Evolutionary conservation across 192 early-diverging fungal genomes (phyloP).

Genomic region (Kickxella alabastrina): DNA sequence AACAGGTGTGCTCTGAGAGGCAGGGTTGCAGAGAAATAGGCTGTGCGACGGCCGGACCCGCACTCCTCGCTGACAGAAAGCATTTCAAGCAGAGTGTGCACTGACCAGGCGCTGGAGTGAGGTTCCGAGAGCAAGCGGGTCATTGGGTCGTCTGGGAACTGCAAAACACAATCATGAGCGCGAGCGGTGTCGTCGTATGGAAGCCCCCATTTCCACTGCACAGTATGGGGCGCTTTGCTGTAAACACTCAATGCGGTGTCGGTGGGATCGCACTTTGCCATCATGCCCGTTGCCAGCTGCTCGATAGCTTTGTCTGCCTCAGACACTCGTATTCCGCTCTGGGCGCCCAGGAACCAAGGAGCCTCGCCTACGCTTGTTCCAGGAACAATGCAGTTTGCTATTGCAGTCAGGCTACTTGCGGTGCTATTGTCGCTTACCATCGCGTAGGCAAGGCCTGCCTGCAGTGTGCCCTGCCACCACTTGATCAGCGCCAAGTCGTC

Average conservation of each 20-base stretch:
- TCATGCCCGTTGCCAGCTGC: no score
- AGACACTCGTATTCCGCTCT: neutral
- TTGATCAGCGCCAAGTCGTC: slow-evolving; percentile 61
- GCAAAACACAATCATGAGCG: slow-evolving; percentile 42
- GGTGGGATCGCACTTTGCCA: no score
- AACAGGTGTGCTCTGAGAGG: slow-evolving; percentile 3
- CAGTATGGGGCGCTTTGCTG: no score
- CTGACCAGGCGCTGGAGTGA: slow-evolving; percentile 35
- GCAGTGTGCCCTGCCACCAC: slow-evolving; percentile 71
- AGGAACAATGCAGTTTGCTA: slow-evolving; percentile 32
- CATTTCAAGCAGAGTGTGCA: slow-evolving; percentile 63
- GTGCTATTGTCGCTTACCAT: neutral
- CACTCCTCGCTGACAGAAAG: slow-evolving; percentile 72
- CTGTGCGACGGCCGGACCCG: slow-evolving; percentile 63
- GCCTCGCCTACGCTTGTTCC: slow-evolving; percentile 24
- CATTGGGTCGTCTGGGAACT: slow-evolving; percentile 50
- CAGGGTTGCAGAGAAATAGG: slow-evolving; percentile 54
- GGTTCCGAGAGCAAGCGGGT: slow-evolving; percentile 40
- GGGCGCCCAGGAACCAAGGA: slow-evolving; percentile 11
- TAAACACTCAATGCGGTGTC: no score
- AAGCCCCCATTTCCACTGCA: slow-evolving; percentile 48
- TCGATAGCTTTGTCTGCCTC: neutral
- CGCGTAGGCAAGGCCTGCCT: slow-evolving; percentile 15
- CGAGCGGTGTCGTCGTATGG: slow-evolving; percentile 14
- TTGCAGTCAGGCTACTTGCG: neutral